These are phyloP conservation scores for Aspergillus alliaceus DNA, from an alignment of 2,329 filamentous ascomycete genomes.

Conservation along the genomic window DNA sequence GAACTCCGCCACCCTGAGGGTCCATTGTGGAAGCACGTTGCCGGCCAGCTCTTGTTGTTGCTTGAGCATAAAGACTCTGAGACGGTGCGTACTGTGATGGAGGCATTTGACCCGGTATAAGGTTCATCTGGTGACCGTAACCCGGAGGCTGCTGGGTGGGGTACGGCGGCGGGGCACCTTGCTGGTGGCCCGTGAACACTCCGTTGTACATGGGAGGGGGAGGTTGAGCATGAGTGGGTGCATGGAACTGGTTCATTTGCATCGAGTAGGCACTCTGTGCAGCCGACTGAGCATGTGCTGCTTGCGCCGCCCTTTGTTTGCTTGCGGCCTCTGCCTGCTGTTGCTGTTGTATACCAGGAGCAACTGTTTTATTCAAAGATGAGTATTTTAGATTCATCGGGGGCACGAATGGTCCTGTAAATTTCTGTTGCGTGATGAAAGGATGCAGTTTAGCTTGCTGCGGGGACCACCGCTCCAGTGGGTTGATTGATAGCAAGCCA, in stretches of 20 bases:
- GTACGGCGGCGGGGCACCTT: constrained; percentile 76
- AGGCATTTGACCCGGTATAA: constrained; percentile 66
- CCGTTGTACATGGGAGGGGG: constrained; percentile 72
- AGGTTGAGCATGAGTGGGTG: constrained; percentile 47
- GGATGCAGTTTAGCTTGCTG: constrained; percentile 96
- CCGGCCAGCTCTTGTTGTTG: constrained; percentile 72
- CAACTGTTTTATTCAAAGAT: constrained; percentile 80
- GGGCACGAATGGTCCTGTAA: constrained; percentile 90
- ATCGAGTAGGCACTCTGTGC: constrained; percentile 68
- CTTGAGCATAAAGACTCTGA: constrained; percentile 72
- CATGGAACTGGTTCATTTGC: constrained; percentile 58
- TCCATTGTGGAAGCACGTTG: constrained; percentile 97
- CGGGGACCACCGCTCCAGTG: constrained; percentile 93
- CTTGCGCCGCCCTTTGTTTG: constrained; percentile 75
- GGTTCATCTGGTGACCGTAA: constrained; percentile 71
- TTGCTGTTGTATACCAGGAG: constrained; percentile 91
- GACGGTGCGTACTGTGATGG: constrained; percentile 68
- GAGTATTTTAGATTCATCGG: constrained; percentile 94
- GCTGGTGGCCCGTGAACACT: constrained; percentile 69
- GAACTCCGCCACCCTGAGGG: constrained; percentile 88
- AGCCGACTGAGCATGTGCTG: constrained; percentile 68
- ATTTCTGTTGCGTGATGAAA: constrained; percentile 98
- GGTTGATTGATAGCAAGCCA: constrained; percentile 89
- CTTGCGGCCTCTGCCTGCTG: constrained; percentile 91
- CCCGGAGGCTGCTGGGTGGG: constrained; percentile 64